Percentiles rank a stretch among this genome's conserved stretches.
Evolutionary conservation across 169 alveolate species (phyloP).

Genomic region (Plasmodium inui): DNA sequence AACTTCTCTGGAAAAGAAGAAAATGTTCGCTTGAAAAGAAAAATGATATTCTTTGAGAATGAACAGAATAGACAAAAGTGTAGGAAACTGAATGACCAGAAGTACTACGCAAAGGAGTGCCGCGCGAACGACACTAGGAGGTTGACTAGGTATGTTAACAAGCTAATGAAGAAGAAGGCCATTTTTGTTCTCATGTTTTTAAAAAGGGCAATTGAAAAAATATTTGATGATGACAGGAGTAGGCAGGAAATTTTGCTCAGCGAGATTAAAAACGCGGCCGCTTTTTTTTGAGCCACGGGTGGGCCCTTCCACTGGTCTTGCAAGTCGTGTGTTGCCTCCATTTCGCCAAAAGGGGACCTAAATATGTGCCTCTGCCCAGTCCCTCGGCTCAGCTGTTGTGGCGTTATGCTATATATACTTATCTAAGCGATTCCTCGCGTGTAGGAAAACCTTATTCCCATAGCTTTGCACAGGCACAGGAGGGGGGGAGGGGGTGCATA

Average conservation of each 20-base stretch:
- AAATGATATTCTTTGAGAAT: slow-evolving; percentile 48
- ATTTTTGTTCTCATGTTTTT: slow-evolving; percentile 29
- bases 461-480: neutral
- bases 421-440: neutral
- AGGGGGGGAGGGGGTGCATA: neutral
- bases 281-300: neutral
- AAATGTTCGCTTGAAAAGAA: slow-evolving; percentile 24
- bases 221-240: slow-evolving; percentile 55
- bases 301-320: neutral
- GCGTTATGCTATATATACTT: neutral
- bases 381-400: neutral
- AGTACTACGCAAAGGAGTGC: slow-evolving; percentile 3
- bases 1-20: neutral
- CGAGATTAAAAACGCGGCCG: slow-evolving; percentile 10
- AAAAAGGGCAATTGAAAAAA: slow-evolving; percentile 57
- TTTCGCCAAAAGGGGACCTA: neutral
- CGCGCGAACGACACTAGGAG: slow-evolving; percentile 11
- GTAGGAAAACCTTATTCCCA: neutral
- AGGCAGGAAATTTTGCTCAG: slow-evolving; percentile 19
- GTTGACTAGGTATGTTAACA: slow-evolving; percentile 58
- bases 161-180: slow-evolving; percentile 67
- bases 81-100: slow-evolving; percentile 49
- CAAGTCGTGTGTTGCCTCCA: neutral
- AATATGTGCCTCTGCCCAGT: neutral
- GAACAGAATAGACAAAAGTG: slow-evolving; percentile 65